phyloP scores from a whole-genome alignment of 768 basidiomycete species.

The Tricholomella constricta region DNA sequence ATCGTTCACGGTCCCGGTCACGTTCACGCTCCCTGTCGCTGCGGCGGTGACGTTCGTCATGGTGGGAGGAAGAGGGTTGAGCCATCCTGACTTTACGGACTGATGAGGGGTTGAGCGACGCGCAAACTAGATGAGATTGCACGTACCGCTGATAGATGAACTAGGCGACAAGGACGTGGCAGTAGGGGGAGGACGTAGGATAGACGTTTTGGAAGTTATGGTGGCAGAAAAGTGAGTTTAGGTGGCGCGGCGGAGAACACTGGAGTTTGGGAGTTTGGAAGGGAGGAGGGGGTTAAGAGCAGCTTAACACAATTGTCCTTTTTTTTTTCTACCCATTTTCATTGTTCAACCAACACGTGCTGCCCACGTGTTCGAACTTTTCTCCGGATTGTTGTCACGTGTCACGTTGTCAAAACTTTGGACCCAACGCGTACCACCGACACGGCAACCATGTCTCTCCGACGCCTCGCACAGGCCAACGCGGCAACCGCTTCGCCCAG shows the following conservation, averaged over 20 bases:
- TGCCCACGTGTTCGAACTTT: conserved; percentile 28
- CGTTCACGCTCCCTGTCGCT: conserved; percentile 54
- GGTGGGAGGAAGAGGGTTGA: conserved; percentile 82
- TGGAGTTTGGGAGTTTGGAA: conserved; percentile 10
- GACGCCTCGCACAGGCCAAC: conserved; percentile 58
- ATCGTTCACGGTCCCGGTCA: conserved; percentile 54
- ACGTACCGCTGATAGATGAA: conserved; percentile 53
- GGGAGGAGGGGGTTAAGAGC: conserved; percentile 30
- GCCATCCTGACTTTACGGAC: conserved; percentile 75
- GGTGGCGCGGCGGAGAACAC: conserved; percentile 28
- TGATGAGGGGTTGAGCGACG: conserved; percentile 13
- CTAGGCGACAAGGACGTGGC: conserved; percentile 78
- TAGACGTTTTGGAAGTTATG: conserved; percentile 62
- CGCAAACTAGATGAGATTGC: conserved; percentile 5
- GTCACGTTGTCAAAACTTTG: conserved; percentile 5
- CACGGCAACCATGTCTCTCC: conserved; percentile 46
- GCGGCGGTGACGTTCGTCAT: conserved; percentile 59
- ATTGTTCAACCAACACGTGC: conserved; percentile 54
- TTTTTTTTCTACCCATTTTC: conserved; percentile 44
- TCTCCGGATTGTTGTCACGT: conserved; percentile 28
- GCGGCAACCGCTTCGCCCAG: conserved; percentile 44
- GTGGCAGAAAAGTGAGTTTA: conserved; percentile 29
- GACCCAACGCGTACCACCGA: background rate
- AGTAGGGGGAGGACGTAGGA: conserved; percentile 53
- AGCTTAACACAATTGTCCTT: conserved; percentile 22